Conservation (phyloP, 148 eudicot genomes). For the Camellia granthamiana region DNA sequence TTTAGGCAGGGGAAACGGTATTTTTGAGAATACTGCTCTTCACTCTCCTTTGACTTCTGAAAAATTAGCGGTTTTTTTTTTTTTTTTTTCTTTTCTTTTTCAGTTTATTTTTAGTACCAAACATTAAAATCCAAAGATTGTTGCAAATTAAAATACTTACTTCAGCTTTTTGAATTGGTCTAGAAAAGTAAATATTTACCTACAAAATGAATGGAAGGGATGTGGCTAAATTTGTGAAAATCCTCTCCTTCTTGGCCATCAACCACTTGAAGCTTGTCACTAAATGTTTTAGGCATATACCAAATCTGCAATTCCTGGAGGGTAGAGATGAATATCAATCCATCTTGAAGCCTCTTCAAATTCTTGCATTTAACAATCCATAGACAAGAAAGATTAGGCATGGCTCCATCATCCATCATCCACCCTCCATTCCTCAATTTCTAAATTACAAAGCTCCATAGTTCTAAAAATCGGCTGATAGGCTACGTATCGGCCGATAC, state of each 20-base stretch:
- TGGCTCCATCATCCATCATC: slow-evolving; percentile 13
- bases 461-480: too few relatives aligned
- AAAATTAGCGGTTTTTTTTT: too few relatives aligned
- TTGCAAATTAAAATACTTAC: too few relatives aligned
- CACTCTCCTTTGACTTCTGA: too few relatives aligned
- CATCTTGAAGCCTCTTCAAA: slow-evolving; percentile 19
- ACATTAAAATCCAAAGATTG: too few relatives aligned
- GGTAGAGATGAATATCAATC: slow-evolving; percentile 3
- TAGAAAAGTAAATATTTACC: too few relatives aligned
- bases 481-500: too few relatives aligned
- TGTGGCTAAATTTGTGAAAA: neutral
- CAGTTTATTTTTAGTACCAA: too few relatives aligned
- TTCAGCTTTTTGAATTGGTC: too few relatives aligned
- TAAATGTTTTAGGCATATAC: neutral
- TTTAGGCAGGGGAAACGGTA: too few relatives aligned
- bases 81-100: too few relatives aligned
- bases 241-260: neutral
- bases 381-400: slow-evolving; percentile 22
- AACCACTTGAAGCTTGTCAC: neutral
- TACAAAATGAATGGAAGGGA: neutral
- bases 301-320: neutral
- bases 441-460: neutral
- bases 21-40: too few relatives aligned
- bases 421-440: slow-evolving; percentile 19
- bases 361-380: slow-evolving; percentile 6